Percentiles rank a stretch among this genome's conserved stretches.
Conservation (phyloP, 768 basidiomycete species). For the Gautieria morchelliformis region DNA sequence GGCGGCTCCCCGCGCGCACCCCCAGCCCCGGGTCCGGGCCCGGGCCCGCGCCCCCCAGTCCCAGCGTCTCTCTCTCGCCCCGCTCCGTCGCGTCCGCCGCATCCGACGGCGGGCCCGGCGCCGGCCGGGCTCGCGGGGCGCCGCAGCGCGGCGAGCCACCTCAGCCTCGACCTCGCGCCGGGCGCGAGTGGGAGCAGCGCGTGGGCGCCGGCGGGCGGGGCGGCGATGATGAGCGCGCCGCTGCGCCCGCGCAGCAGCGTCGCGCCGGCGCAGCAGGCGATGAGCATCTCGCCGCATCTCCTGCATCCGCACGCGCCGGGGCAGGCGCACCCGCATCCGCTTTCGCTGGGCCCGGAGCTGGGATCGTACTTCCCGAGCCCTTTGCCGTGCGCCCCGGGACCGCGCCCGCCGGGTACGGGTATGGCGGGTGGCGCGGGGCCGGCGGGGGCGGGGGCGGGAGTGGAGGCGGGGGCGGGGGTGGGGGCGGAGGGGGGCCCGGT, state of each 20-base stretch:
- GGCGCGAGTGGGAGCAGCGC: background rate
- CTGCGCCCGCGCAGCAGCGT: background rate
- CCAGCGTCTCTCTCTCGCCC: conserved; percentile 25
- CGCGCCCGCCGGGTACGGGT: conserved; percentile 38
- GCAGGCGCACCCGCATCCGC: conserved; percentile 25
- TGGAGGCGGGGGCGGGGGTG: too few relatives aligned
- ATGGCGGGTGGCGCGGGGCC: too few relatives aligned
- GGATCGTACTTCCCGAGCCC: conserved; percentile 16
- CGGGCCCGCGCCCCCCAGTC: too few relatives aligned
- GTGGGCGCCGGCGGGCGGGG: background rate
- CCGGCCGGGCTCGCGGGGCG: background rate
- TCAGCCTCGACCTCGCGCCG: conserved; percentile 3
- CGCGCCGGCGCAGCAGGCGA: background rate
- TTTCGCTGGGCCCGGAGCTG: conserved; percentile 33
- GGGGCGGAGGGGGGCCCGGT: too few relatives aligned
- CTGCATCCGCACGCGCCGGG: background rate
- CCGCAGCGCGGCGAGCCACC: background rate
- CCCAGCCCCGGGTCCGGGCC: too few relatives aligned
- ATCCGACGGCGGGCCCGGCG: too few relatives aligned
- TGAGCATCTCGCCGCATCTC: conserved; percentile 3
- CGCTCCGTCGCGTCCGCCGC: conserved; percentile 30
- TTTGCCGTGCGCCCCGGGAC: conserved; percentile 52
- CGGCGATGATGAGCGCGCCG: background rate
- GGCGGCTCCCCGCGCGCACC: too few relatives aligned
- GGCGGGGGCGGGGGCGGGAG: too few relatives aligned